Evolutionary conservation across 169 alveolate species (phyloP).

Genomic region (Plasmodium adleri): DNA sequence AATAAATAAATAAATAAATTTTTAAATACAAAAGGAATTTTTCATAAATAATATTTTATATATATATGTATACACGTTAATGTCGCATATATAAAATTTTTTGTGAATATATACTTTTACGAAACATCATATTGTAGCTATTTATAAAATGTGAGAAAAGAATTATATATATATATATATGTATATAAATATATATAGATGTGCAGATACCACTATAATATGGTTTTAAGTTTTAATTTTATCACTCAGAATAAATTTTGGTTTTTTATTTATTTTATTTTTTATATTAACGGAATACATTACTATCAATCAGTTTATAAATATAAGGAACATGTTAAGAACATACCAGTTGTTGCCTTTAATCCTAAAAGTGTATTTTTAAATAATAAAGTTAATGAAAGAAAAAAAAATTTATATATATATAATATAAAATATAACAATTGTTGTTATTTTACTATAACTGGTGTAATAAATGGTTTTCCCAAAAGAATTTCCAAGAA

Average conservation of each 20-base stretch:
- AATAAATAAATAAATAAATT: too few relatives aligned
- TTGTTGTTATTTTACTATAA: too few relatives aligned
- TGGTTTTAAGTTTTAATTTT: conserved; percentile 22
- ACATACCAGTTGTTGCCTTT: background rate
- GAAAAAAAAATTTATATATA: too few relatives aligned
- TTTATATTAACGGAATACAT: conserved; percentile 10
- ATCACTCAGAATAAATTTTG: background rate
- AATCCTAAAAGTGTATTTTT: too few relatives aligned
- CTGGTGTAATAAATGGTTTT: too few relatives aligned
- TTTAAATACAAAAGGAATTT: too few relatives aligned
- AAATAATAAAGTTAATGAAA: too few relatives aligned
- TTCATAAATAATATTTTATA: background rate
- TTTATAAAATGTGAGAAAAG: background rate
- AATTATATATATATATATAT: background rate
- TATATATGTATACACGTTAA: background rate
- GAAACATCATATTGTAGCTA: background rate
- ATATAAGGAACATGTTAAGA: conserved; percentile 6
- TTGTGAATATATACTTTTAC: background rate
- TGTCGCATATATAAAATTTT: too few relatives aligned
- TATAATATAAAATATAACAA: too few relatives aligned
- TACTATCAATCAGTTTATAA: background rate
- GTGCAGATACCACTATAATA: conserved; percentile 2
- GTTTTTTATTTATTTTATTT: conserved; percentile 37
- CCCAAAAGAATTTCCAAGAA: too few relatives aligned
- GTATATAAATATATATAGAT: background rate